Evolutionary conservation across 768 basidiomycete species (phyloP).

Genomic region (Boletus speciosus): DNA sequence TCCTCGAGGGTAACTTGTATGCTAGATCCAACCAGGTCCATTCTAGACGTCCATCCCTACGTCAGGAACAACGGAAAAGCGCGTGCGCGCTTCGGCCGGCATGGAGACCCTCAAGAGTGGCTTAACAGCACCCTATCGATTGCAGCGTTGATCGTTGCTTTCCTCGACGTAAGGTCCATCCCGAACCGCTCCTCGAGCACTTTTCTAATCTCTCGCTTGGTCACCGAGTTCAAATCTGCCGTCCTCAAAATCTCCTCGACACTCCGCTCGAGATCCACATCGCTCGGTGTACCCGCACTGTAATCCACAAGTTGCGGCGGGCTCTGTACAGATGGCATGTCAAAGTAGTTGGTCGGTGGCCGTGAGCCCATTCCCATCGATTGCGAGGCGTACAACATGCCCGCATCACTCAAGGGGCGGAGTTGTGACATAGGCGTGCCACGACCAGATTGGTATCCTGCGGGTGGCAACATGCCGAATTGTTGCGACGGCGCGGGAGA

Average conservation of each 20-base stretch:
- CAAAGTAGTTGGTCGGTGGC: constrained; percentile 74
- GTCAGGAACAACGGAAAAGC: neutral
- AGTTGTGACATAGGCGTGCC: constrained; percentile 60
- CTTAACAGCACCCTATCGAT: constrained; percentile 70
- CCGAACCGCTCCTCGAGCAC: constrained; percentile 81
- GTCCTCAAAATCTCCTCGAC: constrained; percentile 69
- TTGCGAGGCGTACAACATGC: constrained; percentile 55
- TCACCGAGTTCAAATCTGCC: constrained; percentile 86
- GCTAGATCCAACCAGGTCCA: constrained; percentile 24
- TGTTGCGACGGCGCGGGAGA: constrained; percentile 73
- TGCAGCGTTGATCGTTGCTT: constrained; percentile 69
- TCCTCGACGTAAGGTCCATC: constrained; percentile 68
- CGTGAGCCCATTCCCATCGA: constrained; percentile 63
- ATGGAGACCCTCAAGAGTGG: constrained; percentile 30
- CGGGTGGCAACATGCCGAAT: constrained; percentile 50
- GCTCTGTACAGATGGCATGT: constrained; percentile 52
- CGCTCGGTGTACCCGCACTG: constrained; percentile 49
- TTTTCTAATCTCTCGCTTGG: constrained; percentile 86
- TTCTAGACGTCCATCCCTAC: constrained; percentile 12
- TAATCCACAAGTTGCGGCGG: constrained; percentile 48
- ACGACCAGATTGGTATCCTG: constrained; percentile 74
- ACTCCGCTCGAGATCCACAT: constrained; percentile 68
- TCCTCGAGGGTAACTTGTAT: constrained; percentile 10
- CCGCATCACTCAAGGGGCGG: constrained; percentile 32
- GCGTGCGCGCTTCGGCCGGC: neutral